Percentiles rank a stretch among this genome's conserved stretches.
These are phyloP conservation scores for Magnusiomyces paraingens DNA, from an alignment of 1,139 yeast genomes.

Conservation along the genomic window DNA sequence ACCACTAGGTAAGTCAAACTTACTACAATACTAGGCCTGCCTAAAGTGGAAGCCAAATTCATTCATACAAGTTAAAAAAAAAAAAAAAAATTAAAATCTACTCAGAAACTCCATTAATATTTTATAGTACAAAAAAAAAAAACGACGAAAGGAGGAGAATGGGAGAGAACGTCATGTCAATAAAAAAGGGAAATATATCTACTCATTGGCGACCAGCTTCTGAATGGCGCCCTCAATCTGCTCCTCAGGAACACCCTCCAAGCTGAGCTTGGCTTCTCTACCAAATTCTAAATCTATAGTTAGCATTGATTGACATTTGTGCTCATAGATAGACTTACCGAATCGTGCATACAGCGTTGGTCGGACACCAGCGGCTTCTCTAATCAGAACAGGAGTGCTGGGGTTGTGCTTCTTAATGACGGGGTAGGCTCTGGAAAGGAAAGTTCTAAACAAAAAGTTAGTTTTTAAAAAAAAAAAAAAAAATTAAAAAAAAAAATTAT, in stretches of 20 bases:
- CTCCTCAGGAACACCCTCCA: slow-evolving; percentile 27
- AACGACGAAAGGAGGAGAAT: too few species aligned
- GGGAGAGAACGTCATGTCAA: too few species aligned
- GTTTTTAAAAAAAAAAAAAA: background rate
- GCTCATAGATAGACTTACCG: slow-evolving; percentile 22
- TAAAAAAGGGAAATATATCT: too few species aligned
- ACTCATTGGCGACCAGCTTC: background rate
- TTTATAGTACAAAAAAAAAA: too few species aligned
- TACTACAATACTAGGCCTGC: too few species aligned
- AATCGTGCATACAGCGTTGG: slow-evolving; percentile 72
- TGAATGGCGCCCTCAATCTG: slow-evolving; percentile 11
- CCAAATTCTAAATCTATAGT: slow-evolving; percentile 26
- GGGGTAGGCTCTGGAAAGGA: slow-evolving; percentile 56
- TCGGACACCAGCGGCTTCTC: slow-evolving; percentile 67
- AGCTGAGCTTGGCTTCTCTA: slow-evolving; percentile 29
- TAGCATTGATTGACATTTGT: background rate
- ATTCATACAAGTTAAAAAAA: too few species aligned
- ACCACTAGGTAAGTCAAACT: too few species aligned
- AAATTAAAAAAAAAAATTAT: background rate
- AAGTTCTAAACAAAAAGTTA: slow-evolving; percentile 44
- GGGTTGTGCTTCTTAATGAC: slow-evolving; percentile 51
- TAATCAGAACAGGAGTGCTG: slow-evolving; percentile 59
- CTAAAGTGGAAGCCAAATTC: too few species aligned
- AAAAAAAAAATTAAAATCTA: too few species aligned
- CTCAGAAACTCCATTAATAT: too few species aligned